Percentiles rank a stretch among this genome's conserved stretches.
phyloP scores from a whole-genome alignment of 805 yeast species.

The Metahyphopichia silvanorum region DNA sequence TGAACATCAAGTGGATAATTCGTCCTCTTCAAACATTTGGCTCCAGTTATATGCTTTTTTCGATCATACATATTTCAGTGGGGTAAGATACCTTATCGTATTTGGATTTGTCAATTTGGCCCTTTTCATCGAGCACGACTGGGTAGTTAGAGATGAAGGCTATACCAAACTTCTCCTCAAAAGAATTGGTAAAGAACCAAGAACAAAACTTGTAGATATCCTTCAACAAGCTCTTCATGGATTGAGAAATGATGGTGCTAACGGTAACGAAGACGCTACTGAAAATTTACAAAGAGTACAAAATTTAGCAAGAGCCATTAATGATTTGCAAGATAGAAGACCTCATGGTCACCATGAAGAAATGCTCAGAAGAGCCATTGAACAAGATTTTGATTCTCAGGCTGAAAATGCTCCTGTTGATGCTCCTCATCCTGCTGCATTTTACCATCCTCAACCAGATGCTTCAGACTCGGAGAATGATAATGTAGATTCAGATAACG shows the following conservation, averaged over 20 bases:
- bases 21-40: conserved; percentile 1
- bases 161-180: conserved; percentile 55
- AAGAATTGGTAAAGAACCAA: conserved; percentile 57
- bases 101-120: conserved; percentile 42
- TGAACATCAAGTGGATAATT: conserved; percentile 9
- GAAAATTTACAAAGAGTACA: conserved; percentile 21
- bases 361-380: conserved; percentile 16
- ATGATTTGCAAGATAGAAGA: conserved; percentile 18
- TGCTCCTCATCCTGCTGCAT: neutral
- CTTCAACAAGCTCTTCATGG: conserved; percentile 26
- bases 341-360: conserved; percentile 11
- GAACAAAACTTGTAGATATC: conserved; percentile 37
- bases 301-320: conserved; percentile 23
- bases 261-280: conserved; percentile 19
- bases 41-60: conserved; percentile 21
- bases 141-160: conserved; percentile 70
- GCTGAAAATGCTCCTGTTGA: neutral
- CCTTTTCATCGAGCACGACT: conserved; percentile 60
- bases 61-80: conserved; percentile 33
- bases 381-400: conserved; percentile 5
- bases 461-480: too few relatives aligned
- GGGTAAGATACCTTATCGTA: conserved; percentile 36
- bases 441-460: neutral
- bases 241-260: conserved; percentile 18
- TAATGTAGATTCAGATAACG: too few relatives aligned